Percentiles rank a stretch among this genome's conserved stretches.
Conservation (phyloP, 352 stramenopile species). For the Pythium apleroticum region DNA sequence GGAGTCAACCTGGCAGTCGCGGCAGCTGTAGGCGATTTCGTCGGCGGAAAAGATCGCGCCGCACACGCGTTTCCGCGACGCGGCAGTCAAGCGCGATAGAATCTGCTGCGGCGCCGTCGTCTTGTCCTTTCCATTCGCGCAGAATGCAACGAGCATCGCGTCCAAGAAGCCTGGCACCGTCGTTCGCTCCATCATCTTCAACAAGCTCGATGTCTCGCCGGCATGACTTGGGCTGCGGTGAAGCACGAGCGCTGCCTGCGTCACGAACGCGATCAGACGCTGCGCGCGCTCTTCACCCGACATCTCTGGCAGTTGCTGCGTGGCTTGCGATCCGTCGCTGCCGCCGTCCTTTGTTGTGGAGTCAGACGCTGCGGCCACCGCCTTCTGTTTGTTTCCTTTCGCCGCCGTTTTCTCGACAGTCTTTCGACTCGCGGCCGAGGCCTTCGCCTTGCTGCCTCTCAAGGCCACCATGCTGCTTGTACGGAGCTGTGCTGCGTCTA, state of each 20-base stretch:
- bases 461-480: slow-evolving; percentile 58
- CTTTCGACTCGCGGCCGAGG: slow-evolving; percentile 52
- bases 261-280: slow-evolving; percentile 48
- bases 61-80: slow-evolving; percentile 72
- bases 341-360: background rate
- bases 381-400: slow-evolving; percentile 5
- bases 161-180: slow-evolving; percentile 39
- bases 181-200: slow-evolving; percentile 2
- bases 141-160: slow-evolving; percentile 55
- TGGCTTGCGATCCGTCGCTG: background rate
- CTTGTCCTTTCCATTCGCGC: slow-evolving; percentile 53
- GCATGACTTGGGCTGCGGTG: slow-evolving; percentile 12
- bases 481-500: slow-evolving; percentile 1
- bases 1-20: slow-evolving; percentile 83
- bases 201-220: background rate
- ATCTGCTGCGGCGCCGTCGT: slow-evolving; percentile 46
- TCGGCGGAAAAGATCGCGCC: slow-evolving; percentile 84
- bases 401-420: slow-evolving; percentile 40
- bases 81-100: slow-evolving; percentile 57
- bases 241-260: slow-evolving; percentile 41
- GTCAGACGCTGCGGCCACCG: slow-evolving; percentile 1
- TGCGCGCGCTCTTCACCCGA: slow-evolving; percentile 29
- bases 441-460: slow-evolving; percentile 71
- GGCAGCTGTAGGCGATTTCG: slow-evolving; percentile 88
- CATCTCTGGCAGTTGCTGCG: slow-evolving; percentile 34